Percentiles rank a stretch among this genome's conserved stretches.
These are phyloP conservation scores for Novymonas esmeraldas DNA, from an alignment of 208 protist species.

Conservation along the genomic window DNA sequence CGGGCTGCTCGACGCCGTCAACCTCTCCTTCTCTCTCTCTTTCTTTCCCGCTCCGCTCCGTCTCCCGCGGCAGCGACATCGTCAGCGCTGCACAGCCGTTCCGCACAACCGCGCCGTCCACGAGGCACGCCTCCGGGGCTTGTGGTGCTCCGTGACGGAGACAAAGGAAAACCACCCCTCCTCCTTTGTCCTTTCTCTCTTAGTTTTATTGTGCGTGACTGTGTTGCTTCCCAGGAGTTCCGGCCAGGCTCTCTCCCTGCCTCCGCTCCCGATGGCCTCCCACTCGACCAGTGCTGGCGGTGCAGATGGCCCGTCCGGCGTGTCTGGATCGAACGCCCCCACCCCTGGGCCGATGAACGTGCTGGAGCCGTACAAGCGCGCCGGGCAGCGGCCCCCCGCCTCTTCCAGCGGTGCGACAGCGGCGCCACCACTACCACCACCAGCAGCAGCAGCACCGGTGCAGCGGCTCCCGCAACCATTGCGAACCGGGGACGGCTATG, in stretches of 20 bases:
- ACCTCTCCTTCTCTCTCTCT: slow-evolving; percentile 1
- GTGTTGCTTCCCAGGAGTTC: no score
- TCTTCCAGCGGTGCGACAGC: not conserved
- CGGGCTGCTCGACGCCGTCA: not conserved
- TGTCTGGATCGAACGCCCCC: not conserved
- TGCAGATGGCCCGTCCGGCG: not conserved
- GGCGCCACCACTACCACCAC: not conserved
- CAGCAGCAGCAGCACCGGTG: not conserved
- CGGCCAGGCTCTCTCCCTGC: no score
- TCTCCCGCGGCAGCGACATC: no score
- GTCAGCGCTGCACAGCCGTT: no score
- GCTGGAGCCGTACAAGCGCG: slow-evolving; percentile 19
- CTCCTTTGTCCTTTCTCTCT: not conserved
- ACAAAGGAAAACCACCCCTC: not conserved
- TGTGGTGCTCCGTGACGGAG: no score
- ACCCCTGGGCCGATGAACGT: slow-evolving; percentile 11
- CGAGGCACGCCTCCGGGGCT: no score
- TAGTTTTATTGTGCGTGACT: no score
- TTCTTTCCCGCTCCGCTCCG: not conserved
- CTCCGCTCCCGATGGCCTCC: slow-evolving; percentile 1
- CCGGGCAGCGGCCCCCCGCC: not conserved
- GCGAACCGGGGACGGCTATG: no score
- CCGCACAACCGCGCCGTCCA: no score
- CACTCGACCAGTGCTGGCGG: not conserved
- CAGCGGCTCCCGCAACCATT: no score